A percentile compares a stretch with the other conserved stretches of the same genome.
These are phyloP conservation scores for Geranium brycei DNA, from an alignment of 345 rosid species.

Conservation along the genomic window DNA sequence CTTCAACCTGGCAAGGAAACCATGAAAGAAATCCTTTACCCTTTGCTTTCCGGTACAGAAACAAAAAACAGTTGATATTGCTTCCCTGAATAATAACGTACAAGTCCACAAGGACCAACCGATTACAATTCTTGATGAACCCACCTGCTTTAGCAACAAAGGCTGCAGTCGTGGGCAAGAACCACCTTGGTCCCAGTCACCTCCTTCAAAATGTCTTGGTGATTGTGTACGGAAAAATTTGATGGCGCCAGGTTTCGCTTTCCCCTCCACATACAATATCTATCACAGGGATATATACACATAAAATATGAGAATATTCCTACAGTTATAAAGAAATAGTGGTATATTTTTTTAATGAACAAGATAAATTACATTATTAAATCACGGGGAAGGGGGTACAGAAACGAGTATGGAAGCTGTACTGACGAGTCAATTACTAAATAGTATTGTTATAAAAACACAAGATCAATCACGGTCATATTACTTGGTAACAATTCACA, in stretches of 20 bases:
- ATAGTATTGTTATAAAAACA: too few relatives aligned
- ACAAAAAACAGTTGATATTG: background rate
- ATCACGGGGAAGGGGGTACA: background rate
- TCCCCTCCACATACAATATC: conserved; percentile 39
- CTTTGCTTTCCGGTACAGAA: background rate
- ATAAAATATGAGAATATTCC: background rate
- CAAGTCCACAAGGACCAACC: background rate
- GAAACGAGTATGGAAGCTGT: background rate
- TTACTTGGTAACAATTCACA: too few relatives aligned
- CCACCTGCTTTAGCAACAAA: conserved; percentile 43
- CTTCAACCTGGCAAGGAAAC: conserved; percentile 40
- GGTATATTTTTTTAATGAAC: too few relatives aligned
- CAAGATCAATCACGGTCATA: too few relatives aligned
- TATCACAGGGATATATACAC: conserved; percentile 6
- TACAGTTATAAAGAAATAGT: background rate
- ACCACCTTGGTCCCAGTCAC: conserved; percentile 97
- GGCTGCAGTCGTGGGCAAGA: conserved; percentile 58
- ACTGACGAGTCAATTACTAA: background rate
- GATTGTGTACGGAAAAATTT: conserved; percentile 69
- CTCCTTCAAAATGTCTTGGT: conserved; percentile 97
- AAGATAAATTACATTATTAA: background rate
- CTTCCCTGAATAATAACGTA: too few relatives aligned
- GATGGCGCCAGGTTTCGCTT: conserved; percentile 28
- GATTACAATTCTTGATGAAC: conserved; percentile 8
- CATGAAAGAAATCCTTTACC: background rate